Percentiles rank a stretch among this genome's conserved stretches.
These are phyloP conservation scores for Nakaseomyces kungkrabaensis DNA, from an alignment of 1,139 yeast species.

Conservation along the genomic window DNA sequence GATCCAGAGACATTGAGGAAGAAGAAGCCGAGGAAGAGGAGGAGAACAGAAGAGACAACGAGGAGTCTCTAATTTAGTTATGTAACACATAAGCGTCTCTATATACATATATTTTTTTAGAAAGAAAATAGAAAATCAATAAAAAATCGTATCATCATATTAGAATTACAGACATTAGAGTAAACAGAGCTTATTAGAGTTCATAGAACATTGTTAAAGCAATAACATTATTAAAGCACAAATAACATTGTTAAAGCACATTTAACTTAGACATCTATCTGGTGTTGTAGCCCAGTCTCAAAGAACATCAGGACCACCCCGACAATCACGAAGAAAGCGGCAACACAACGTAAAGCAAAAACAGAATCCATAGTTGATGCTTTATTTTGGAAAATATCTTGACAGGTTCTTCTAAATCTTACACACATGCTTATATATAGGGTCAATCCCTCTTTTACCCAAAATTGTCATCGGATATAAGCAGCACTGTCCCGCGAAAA, in stretches of 20 bases:
- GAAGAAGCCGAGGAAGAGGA: conserved; percentile 36
- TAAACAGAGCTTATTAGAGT: too few relatives aligned
- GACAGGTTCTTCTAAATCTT: neutral
- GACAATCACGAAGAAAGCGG: conserved; percentile 7
- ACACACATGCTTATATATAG: neutral
- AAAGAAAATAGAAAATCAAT: neutral
- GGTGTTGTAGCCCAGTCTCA: conserved; percentile 8
- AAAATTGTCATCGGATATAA: neutral
- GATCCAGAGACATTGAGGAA: conserved; percentile 63
- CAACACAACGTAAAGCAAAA: conserved; percentile 7
- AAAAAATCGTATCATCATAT: neutral
- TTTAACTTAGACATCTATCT: neutral
- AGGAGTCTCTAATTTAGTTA: neutral
- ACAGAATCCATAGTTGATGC: conserved; percentile 5
- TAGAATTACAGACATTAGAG: too few relatives aligned
- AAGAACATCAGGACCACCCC: conserved; percentile 10
- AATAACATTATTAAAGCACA: too few relatives aligned
- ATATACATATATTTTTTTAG: neutral
- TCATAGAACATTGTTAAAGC: too few relatives aligned
- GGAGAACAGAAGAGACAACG: conserved; percentile 21
- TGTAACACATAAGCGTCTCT: too few relatives aligned
- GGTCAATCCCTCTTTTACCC: neutral
- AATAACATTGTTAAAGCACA: too few relatives aligned
- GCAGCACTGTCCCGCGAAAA: too few relatives aligned
- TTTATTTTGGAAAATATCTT: neutral